These are phyloP conservation scores for Echinosophora koreensis DNA, from an alignment of 306 rosid genomes.

Conservation along the genomic window DNA sequence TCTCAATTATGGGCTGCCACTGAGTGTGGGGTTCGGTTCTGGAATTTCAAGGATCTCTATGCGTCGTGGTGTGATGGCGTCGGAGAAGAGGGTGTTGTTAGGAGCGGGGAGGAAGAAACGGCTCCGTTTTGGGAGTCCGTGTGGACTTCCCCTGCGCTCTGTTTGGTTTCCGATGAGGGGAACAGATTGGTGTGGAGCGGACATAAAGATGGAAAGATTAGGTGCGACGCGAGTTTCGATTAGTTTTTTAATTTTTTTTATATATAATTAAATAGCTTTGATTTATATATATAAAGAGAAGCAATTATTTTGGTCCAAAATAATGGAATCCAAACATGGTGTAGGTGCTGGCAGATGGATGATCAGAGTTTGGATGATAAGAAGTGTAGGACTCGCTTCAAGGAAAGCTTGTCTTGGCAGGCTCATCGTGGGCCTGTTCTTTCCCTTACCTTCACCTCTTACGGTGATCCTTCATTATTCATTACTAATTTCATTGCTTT, in stretches of 20 bases:
- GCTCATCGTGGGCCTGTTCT: constrained; percentile 74
- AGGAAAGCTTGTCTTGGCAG: constrained; percentile 68
- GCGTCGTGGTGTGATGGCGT: constrained; percentile 49
- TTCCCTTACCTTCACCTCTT: constrained; percentile 54
- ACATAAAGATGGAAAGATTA: constrained; percentile 83
- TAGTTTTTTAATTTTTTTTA: neutral
- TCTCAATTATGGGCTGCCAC: constrained; percentile 84
- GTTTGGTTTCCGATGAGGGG: constrained; percentile 82
- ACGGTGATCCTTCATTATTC: constrained; percentile 47
- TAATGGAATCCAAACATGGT: neutral
- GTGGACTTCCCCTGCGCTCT: constrained; percentile 67
- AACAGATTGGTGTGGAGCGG: constrained; percentile 85
- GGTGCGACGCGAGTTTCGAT: constrained; percentile 69
- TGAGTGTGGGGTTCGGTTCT: constrained; percentile 73
- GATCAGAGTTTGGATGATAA: constrained; percentile 35
- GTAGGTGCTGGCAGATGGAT: constrained; percentile 76
- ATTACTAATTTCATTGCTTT: constrained; percentile 13
- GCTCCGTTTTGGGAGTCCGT: constrained; percentile 77
- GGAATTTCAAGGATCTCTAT: constrained; percentile 76
- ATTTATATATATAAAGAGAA: too few relatives aligned
- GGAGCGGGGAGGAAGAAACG: constrained; percentile 69
- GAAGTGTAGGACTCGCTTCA: constrained; percentile 47
- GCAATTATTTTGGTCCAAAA: neutral
- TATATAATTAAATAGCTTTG: neutral
- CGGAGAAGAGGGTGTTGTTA: constrained; percentile 39